These are phyloP conservation scores for Botryotinia narcissicola DNA, from an alignment of 2,329 filamentous ascomycete genomes.

Conservation along the genomic window DNA sequence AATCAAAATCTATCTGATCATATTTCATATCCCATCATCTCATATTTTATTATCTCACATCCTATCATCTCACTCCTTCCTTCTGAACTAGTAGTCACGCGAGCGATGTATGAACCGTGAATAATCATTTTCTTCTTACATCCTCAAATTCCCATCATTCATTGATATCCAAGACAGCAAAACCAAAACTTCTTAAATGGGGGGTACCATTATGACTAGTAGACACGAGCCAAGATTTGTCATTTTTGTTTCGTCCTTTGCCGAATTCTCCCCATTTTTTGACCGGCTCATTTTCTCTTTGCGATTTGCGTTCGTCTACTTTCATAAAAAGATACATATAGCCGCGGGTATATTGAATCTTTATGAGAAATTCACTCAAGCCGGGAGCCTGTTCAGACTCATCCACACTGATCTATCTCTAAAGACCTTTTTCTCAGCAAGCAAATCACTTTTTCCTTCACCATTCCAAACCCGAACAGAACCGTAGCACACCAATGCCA, in stretches of 20 bases:
- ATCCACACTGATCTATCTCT: background rate
- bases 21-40: too few species aligned
- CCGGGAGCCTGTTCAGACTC: background rate
- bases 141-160: background rate
- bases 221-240: too few species aligned
- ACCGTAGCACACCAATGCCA: background rate
- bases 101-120: too few species aligned
- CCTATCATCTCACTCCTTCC: too few species aligned
- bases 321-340: background rate
- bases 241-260: too few species aligned
- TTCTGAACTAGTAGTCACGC: background rate
- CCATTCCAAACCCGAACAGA: background rate
- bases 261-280: too few species aligned
- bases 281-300: background rate
- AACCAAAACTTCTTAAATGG: too few species aligned
- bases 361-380: too few species aligned
- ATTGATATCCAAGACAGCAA: background rate
- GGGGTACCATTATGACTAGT: rapidly evolving
- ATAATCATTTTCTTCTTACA: background rate
- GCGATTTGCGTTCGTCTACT: rapidly evolving
- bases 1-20: too few species aligned
- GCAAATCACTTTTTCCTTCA: background rate
- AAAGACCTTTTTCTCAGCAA: background rate
- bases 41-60: too few species aligned
- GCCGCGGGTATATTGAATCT: background rate